Evolutionary conservation across 2,329 filamentous ascomycete species (phyloP), one percentile per base, ranked within the genome.

Genomic region (Fusarium sp.): DNA sequence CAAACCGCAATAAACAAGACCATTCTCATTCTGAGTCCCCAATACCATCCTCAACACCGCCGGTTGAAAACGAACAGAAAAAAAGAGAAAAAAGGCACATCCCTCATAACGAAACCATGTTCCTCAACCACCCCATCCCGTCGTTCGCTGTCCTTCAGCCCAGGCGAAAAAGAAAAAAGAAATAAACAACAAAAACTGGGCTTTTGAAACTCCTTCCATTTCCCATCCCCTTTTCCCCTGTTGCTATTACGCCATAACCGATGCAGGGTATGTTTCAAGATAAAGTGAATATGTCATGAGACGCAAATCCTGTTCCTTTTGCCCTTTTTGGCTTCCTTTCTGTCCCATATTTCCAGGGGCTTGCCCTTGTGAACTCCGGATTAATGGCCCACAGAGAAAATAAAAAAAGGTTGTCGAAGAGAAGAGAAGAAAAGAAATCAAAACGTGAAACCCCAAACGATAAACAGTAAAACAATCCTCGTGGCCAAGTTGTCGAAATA

Each of bases 221-320:
- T 34, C 62, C 50, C 54, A 37, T 16, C 40, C 46, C 64, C 56
- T 52, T 50, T 60, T 62, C 73, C 65, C 60, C 58, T 59, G 41
- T 70, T 43, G 62, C 59, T 63, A 31, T 61, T 71, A 62, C 74
- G 74, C 74, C 74, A 52, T 69, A 66, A 71, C 71, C 60, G 62
- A 76, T 76, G 74, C 71, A 72, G 74, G 74, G 72, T 76, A 76
- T 76, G 73, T 74, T 75, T 67, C 62, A 62, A 73, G 46, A 68
- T 64, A 65, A 60, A 66, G 59, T 55, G 41, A 64, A 60, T 54
- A 53, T 66, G 64, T 67, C 66, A 65, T 53, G 54, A 70, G 69
- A 71, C 66, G 62, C 43, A 51, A 63, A 62, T 66, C 69, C 60
- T 62, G 48, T 54, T 61, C 60, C 55, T 60, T 62, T 62, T 59